phyloP scores from a whole-genome alignment of 1,139 yeast genomes.

The Saccharomyces hybrid region DNA sequence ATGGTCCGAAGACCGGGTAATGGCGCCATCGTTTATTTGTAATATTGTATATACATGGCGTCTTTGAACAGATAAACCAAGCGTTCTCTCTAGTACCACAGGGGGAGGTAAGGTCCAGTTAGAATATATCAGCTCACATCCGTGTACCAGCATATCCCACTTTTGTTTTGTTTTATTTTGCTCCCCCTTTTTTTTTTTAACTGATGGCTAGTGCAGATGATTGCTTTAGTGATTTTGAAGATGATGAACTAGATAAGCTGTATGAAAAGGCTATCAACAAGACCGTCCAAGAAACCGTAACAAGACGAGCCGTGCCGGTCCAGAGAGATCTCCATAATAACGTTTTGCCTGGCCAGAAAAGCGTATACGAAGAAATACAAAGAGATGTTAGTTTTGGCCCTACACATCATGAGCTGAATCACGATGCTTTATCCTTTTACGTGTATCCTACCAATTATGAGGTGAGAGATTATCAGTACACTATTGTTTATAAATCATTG shows the following conservation, averaged over 20 bases:
- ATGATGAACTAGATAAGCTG: conserved; percentile 31
- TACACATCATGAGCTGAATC: conserved; percentile 46
- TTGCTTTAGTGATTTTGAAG: conserved; percentile 28
- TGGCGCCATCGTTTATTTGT: neutral
- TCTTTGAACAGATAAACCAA: neutral
- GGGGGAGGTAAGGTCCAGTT: neutral
- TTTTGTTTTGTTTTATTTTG: neutral
- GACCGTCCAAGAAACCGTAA: conserved; percentile 27
- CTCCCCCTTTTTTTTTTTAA: neutral
- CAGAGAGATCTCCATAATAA: conserved; percentile 34
- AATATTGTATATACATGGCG: neutral
- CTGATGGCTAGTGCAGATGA: conserved; percentile 18
- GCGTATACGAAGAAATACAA: conserved; percentile 33
- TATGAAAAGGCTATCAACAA: conserved; percentile 31
- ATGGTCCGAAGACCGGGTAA: neutral
- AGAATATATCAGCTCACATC: neutral
- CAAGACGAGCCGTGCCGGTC: conserved; percentile 28
- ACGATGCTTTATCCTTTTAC: conserved; percentile 40
- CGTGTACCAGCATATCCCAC: neutral
- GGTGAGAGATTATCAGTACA: conserved; percentile 79
- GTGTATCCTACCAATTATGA: conserved; percentile 82
- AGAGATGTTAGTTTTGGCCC: conserved; percentile 34
- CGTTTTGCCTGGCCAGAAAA: conserved; percentile 27
- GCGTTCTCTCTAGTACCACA: neutral
- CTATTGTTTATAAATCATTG: conserved; percentile 66